Evolutionary conservation across 1,139 yeast genomes (phyloP).

Genomic region (Nematodospora anomalae): DNA sequence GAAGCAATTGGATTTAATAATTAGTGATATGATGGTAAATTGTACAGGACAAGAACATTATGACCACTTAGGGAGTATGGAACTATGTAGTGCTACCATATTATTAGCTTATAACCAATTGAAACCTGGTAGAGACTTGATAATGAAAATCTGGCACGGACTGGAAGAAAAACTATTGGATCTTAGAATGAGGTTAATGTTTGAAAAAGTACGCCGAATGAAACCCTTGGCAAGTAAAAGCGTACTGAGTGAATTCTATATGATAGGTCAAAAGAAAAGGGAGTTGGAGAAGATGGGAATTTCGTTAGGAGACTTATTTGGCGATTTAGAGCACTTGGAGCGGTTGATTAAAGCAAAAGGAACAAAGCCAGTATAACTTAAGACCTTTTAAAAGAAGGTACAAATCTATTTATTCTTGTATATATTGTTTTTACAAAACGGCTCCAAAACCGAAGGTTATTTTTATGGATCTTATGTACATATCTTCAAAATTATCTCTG

Average conservation of each 20-base stretch:
- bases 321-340: conserved; percentile 2
- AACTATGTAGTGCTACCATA: conserved; percentile 42
- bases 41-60: conserved; percentile 43
- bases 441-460: conserved; percentile 91
- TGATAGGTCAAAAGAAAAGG: conserved; percentile 28
- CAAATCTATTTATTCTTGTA: conserved; percentile 1
- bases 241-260: conserved; percentile 43
- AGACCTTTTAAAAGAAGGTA: too few species aligned
- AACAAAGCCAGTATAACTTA: background rate
- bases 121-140: conserved; percentile 33
- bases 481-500: conserved; percentile 79
- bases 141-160: conserved; percentile 46
- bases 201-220: conserved; percentile 32
- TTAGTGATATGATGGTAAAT: conserved; percentile 53
- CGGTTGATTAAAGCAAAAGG: background rate
- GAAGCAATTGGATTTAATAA: conserved; percentile 28
- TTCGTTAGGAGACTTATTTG: conserved; percentile 4
- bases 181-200: conserved; percentile 26
- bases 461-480: conserved; percentile 85
- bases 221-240: conserved; percentile 41
- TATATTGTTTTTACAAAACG: conserved; percentile 44
- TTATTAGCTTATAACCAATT: conserved; percentile 30
- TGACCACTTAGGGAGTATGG: conserved; percentile 50
- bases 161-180: conserved; percentile 34
- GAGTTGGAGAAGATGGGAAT: conserved; percentile 6